These are phyloP conservation scores for Cucurbita ficifolia DNA, from an alignment of 306 rosid genomes.

Conservation along the genomic window DNA sequence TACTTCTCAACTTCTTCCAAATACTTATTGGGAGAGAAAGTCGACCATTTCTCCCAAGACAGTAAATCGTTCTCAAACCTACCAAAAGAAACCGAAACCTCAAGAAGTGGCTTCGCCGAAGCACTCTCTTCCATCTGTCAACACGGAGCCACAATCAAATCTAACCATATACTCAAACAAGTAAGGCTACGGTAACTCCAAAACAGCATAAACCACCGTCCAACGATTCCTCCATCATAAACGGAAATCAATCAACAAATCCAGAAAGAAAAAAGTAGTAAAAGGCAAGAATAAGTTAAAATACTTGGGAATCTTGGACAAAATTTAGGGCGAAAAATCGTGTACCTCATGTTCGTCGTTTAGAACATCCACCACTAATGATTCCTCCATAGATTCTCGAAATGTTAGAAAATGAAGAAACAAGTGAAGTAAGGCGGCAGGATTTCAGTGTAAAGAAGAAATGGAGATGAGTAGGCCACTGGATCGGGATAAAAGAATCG, in stretches of 20 bases:
- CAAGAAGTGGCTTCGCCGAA: constrained; percentile 42
- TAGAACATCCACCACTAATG: constrained; percentile 33
- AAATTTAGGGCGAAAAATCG: constrained; percentile 12
- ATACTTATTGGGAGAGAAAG: constrained; percentile 86
- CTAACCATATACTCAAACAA: constrained; percentile 10
- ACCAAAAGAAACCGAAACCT: constrained; percentile 88
- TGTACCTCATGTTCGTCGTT: constrained; percentile 44
- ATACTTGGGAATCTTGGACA: neutral
- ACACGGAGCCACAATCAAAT: constrained; percentile 18
- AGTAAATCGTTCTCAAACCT: constrained; percentile 79
- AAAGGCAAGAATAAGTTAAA: constrained; percentile 8
- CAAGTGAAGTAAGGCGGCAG: neutral
- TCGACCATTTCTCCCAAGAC: constrained; percentile 97
- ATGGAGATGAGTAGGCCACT: constrained; percentile 14
- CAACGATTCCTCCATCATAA: neutral
- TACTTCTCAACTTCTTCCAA: constrained; percentile 94
- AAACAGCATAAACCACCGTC: neutral
- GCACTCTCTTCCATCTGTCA: constrained; percentile 56
- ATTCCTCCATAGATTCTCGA: constrained; percentile 36
- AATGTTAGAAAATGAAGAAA: neutral
- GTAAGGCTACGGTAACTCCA: neutral
- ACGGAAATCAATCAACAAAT: neutral
- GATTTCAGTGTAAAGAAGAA: neutral
- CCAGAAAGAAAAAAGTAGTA: neutral
- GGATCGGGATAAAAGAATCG: constrained; percentile 33